Evolutionary conservation across 768 basidiomycete genomes (phyloP), one percentile per base, ranked within the genome.

Genomic region (Cubamyces lactineus): DNA sequence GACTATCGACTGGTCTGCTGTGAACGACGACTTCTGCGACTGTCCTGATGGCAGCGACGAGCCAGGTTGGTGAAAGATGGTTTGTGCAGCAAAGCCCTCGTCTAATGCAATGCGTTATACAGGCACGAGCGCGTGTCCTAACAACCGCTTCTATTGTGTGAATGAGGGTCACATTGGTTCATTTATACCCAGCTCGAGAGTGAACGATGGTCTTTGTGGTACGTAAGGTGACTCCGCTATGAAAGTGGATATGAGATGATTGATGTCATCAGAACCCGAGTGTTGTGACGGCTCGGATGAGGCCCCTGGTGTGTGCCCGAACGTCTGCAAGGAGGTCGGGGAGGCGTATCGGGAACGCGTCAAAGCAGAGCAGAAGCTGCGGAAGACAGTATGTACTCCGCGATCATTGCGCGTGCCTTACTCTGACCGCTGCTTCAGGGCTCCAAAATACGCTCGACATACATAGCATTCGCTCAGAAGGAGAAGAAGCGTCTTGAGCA

Each of bases 281-380:
- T 99, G 96, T 69, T 99, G 96, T 70, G 96, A 99, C 67, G 96
- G 96, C 13, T 94, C 94, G 0, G 96, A 99, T 74, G 97, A 99
- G 76, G 82, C 79, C 24, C 74, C 84, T 11, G 94, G 94, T 17
- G 79, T 89, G 16, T 99, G 97, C 73, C 75, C 81, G 39, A 87
- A 97, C 73, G 77, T 76, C 2, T 99, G 97, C 72, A 80, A 81
- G 49, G 85, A 89, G 70, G 80, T 91, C 46, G 94, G 95, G 1
- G 83, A 85, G 60, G 84, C 69, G 34, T 85, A 91, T 74, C 79
- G 86, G 66, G 84, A 83, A 74, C 82, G 85, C 71, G 76, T 78
- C 30, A 90, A 89, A 42, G 91, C 84, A n/a, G 88, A 91, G 69
- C 78, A 79, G 38, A 95, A 94, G 76, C 76, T 92, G 41, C 83